A percentile compares a stretch with the other conserved stretches of the same genome.
Evolutionary conservation across 345 rosid species (phyloP).

Genomic region (Arabis alpina): DNA sequence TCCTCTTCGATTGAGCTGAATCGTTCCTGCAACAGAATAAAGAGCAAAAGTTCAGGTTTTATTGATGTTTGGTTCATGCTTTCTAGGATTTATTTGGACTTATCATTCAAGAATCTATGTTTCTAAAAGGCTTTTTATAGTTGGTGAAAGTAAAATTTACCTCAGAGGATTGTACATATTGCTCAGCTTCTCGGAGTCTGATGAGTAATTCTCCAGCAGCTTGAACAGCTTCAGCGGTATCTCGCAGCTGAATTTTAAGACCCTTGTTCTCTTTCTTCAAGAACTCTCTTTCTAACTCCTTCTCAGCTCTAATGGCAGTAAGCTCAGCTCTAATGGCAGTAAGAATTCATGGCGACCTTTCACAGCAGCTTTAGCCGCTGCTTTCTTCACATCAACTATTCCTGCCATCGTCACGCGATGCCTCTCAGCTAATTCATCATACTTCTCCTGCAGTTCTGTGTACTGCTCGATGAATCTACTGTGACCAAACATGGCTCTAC

Average conservation of each 20-base stretch:
- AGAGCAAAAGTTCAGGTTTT: too few relatives aligned
- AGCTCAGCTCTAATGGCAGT: slow-evolving; percentile 81
- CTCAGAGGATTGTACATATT: slow-evolving; percentile 75
- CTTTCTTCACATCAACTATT: slow-evolving; percentile 82
- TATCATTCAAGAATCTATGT: background rate
- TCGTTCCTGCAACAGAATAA: slow-evolving; percentile 76
- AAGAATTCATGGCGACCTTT: slow-evolving; percentile 73
- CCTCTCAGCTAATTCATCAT: slow-evolving; percentile 70
- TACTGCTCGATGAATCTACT: slow-evolving; percentile 95
- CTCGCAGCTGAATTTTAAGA: slow-evolving; percentile 80
- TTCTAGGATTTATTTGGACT: background rate
- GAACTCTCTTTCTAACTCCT: slow-evolving; percentile 77
- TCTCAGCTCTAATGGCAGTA: slow-evolving; percentile 73
- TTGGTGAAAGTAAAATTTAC: slow-evolving; percentile 43
- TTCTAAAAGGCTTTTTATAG: background rate
- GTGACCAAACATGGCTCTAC: slow-evolving; percentile 85
- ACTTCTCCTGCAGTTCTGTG: slow-evolving; percentile 80
- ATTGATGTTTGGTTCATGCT: too few relatives aligned
- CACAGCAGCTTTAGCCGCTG: slow-evolving; percentile 76
- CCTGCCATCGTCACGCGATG: slow-evolving; percentile 82
- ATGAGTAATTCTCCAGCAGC: slow-evolving; percentile 97
- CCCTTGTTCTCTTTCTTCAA: slow-evolving; percentile 80
- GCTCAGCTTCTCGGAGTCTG: slow-evolving; percentile 87
- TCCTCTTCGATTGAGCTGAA: slow-evolving; percentile 53
- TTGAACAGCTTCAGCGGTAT: slow-evolving; percentile 97